phyloP scores from a whole-genome alignment of 768 basidiomycete genomes.

The Pleurotus sapidus region DNA sequence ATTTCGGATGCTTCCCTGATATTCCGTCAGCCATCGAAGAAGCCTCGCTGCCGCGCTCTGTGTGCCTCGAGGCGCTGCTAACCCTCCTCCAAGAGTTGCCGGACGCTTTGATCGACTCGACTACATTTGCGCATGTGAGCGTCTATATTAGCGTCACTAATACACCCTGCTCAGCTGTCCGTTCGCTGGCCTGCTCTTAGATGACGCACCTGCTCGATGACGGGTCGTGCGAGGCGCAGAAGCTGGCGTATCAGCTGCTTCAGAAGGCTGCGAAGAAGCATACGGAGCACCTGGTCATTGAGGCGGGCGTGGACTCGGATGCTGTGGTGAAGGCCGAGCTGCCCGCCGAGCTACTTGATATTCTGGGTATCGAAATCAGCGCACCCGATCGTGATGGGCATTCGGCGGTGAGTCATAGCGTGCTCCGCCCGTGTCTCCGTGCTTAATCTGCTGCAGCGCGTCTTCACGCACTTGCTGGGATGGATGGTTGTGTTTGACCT shows the following conservation, averaged over 20 bases:
- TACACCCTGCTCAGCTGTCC: too few species aligned
- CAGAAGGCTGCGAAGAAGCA: slow-evolving; percentile 65
- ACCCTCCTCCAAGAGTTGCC: slow-evolving; percentile 69
- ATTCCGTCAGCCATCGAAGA: neutral
- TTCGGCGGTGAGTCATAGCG: slow-evolving; percentile 29
- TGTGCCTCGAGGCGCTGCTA: slow-evolving; percentile 67
- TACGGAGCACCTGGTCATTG: slow-evolving; percentile 84
- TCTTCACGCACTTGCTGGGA: slow-evolving; percentile 68
- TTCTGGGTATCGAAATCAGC: slow-evolving; percentile 44
- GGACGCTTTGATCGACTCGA: slow-evolving; percentile 54
- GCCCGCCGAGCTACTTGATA: slow-evolving; percentile 58
- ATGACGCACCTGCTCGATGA: slow-evolving; percentile 81
- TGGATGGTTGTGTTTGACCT: slow-evolving; percentile 92
- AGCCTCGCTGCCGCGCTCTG: slow-evolving; percentile 55
- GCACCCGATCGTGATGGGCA: slow-evolving; percentile 33
- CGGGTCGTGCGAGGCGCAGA: slow-evolving; percentile 61
- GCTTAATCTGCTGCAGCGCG: slow-evolving; percentile 24
- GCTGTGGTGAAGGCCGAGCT: slow-evolving; percentile 49
- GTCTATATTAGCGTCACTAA: slow-evolving; percentile 19
- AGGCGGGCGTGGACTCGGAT: slow-evolving; percentile 78
- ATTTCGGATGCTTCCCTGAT: too few species aligned
- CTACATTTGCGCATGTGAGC: slow-evolving; percentile 60
- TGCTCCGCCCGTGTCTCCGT: neutral
- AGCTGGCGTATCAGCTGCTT: slow-evolving; percentile 74
- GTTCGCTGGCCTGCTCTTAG: slow-evolving; percentile 30